Percentiles rank a stretch among this genome's conserved stretches.
Conservation (phyloP, 495 filamentous ascomycete genomes). For the Lophiostoma macrostomum region DNA sequence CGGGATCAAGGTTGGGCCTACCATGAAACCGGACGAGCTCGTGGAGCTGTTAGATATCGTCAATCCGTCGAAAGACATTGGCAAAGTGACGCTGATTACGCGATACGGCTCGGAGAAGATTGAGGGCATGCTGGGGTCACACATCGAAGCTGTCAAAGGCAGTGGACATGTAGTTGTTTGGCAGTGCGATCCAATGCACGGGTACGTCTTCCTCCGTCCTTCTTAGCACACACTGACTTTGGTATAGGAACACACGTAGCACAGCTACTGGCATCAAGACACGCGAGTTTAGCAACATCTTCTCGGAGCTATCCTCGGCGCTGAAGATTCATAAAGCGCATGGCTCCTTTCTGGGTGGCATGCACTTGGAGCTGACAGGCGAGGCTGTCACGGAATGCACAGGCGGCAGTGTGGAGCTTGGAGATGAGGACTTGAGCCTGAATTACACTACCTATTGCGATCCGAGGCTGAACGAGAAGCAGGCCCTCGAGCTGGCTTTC, state of each 20-base stretch:
- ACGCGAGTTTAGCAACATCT: slow-evolving; percentile 78
- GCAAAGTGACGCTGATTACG: slow-evolving; percentile 94
- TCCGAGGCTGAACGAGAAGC: slow-evolving; percentile 93
- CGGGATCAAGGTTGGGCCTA: slow-evolving; percentile 92
- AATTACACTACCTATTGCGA: slow-evolving; percentile 96
- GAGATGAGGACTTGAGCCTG: slow-evolving; percentile 78
- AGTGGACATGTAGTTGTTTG: slow-evolving; percentile 80
- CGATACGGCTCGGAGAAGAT: slow-evolving; percentile 83
- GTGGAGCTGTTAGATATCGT: slow-evolving; percentile 74
- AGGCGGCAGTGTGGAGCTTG: slow-evolving; percentile 82
- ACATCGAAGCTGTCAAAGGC: slow-evolving; percentile 81
- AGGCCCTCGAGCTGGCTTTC: slow-evolving; percentile 92
- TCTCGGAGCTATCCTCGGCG: slow-evolving; percentile 76
- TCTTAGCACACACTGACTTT: slow-evolving; percentile 3
- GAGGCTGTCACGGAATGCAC: slow-evolving; percentile 96
- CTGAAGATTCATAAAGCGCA: slow-evolving; percentile 78
- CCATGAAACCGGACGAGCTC: slow-evolving; percentile 70
- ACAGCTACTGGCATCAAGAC: slow-evolving; percentile 81
- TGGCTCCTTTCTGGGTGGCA: slow-evolving; percentile 81
- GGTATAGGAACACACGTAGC: slow-evolving; percentile 58
- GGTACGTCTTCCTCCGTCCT: slow-evolving; percentile 45
- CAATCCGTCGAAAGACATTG: slow-evolving; percentile 74
- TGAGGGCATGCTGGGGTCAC: slow-evolving; percentile 63
- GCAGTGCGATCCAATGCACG: slow-evolving; percentile 99
- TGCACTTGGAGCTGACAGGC: slow-evolving; percentile 92